phyloP scores from a whole-genome alignment of 148 eudicot genomes.

The Diospyros lotus region DNA sequence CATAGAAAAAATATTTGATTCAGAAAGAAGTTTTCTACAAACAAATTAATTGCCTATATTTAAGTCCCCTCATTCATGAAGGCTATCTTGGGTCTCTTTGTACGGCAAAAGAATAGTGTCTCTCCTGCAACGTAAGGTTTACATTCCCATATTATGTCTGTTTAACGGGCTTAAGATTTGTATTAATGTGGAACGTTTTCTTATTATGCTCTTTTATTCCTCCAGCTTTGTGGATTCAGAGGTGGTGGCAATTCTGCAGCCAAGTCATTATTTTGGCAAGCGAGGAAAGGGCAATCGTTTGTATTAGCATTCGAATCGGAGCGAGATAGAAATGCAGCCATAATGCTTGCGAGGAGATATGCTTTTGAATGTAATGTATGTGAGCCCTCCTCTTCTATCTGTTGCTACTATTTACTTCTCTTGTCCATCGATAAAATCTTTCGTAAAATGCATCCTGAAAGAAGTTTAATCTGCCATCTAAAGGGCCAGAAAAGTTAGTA shows the following conservation, averaged over 20 bases:
- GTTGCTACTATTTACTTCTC: not conserved
- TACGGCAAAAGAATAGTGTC: not conserved
- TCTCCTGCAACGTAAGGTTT: not conserved
- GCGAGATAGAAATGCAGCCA: slow-evolving; percentile 70
- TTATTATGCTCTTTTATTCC: not conserved
- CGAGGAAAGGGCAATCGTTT: slow-evolving; percentile 75
- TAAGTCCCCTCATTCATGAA: not conserved
- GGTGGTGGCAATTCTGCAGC: slow-evolving; percentile 91
- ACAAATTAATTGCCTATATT: not conserved
- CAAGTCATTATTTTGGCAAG: slow-evolving; percentile 88
- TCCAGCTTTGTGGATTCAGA: slow-evolving; percentile 86
- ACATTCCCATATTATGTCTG: not conserved
- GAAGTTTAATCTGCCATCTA: not conserved
- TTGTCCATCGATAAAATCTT: not conserved
- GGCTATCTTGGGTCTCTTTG: not conserved
- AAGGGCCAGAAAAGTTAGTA: not conserved
- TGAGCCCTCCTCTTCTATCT: slow-evolving; percentile 7
- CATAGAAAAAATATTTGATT: not conserved
- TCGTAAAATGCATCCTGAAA: not conserved
- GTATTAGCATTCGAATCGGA: slow-evolving; percentile 75
- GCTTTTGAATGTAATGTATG: slow-evolving; percentile 85
- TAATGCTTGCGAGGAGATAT: slow-evolving; percentile 67
- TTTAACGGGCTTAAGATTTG: not conserved
- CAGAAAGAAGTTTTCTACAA: not conserved
- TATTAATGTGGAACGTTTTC: not conserved